A percentile compares a stretch with the other conserved stretches of the same genome.
Evolutionary conservation across 2,329 filamentous ascomycete genomes (phyloP).

Genomic region (Coniella lustricola): DNA sequence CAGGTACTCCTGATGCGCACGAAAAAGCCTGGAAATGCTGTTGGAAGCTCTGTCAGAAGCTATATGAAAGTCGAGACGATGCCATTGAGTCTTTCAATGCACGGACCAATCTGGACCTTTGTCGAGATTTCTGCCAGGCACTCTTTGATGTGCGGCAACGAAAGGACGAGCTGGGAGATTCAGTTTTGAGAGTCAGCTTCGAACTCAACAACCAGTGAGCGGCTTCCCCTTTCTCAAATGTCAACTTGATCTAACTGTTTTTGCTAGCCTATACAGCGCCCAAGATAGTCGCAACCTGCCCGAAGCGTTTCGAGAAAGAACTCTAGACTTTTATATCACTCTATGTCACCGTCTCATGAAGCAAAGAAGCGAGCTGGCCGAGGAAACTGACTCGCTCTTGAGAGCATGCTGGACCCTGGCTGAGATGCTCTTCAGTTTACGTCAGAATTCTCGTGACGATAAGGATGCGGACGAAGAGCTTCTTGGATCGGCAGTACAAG

Average conservation of each 20-base stretch:
- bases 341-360: conserved; percentile 96
- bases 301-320: conserved; percentile 80
- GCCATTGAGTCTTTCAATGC: conserved; percentile 60
- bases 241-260: conserved; percentile 20
- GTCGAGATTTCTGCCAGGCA: conserved; percentile 85
- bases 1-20: conserved; percentile 67
- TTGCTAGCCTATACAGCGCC: conserved; percentile 71
- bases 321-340: conserved; percentile 89
- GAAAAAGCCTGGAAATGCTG: conserved; percentile 90
- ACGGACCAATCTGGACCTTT: conserved; percentile 72
- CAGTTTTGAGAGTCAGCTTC: conserved; percentile 84
- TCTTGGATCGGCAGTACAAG: conserved; percentile 79
- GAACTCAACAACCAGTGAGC: conserved; percentile 84
- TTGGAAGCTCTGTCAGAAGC: conserved; percentile 84
- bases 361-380: conserved; percentile 68
- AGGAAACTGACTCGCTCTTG: conserved; percentile 78
- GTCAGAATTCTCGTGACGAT: conserved; percentile 71
- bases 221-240: background rate
- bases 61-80: conserved; percentile 76
- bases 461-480: conserved; percentile 73
- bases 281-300: conserved; percentile 74
- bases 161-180: conserved; percentile 74
- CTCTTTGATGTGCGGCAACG: conserved; percentile 79
- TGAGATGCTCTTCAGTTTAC: conserved; percentile 86
- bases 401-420: conserved; percentile 84